phyloP scores from a whole-genome alignment of 352 stramenopile genomes.

The Pythium scleroteichum region DNA sequence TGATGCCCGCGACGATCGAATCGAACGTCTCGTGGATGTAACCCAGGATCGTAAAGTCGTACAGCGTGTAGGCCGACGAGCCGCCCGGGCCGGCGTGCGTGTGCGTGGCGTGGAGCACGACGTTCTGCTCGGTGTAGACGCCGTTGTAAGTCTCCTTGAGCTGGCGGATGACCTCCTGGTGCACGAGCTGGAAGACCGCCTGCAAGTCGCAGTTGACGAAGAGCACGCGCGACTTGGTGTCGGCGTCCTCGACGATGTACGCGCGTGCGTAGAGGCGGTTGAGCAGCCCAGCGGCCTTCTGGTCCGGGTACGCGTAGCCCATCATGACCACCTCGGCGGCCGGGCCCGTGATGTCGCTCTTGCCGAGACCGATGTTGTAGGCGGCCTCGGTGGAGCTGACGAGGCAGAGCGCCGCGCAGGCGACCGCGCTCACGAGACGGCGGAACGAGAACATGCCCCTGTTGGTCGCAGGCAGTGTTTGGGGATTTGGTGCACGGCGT shows the following conservation, averaged over 20 bases:
- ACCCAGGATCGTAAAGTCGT: constrained; percentile 48
- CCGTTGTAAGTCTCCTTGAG: constrained; percentile 40
- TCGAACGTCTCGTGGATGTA: constrained; percentile 57
- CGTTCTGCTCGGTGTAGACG: constrained; percentile 61
- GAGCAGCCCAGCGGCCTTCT: constrained; percentile 58
- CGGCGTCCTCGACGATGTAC: constrained; percentile 55
- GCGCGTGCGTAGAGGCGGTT: constrained; percentile 64
- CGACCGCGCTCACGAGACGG: constrained; percentile 1
- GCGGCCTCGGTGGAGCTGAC: constrained; percentile 14
- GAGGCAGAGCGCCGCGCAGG: constrained; percentile 7
- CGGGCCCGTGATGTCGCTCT: constrained; percentile 62
- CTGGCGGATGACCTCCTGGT: constrained; percentile 50
- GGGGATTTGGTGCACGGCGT: too few relatives aligned
- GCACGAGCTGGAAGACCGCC: constrained; percentile 52
- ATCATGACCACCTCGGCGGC: constrained; percentile 63
- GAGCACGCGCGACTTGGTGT: constrained; percentile 37
- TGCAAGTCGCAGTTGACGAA: constrained; percentile 53
- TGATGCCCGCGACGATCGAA: constrained; percentile 68
- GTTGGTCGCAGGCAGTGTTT: background rate
- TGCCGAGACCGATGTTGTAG: constrained; percentile 58
- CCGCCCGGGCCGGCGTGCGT: constrained; percentile 80
- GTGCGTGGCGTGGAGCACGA: constrained; percentile 79
- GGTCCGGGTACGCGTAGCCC: constrained; percentile 51
- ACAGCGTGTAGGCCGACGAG: constrained; percentile 64
- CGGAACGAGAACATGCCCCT: constrained; percentile 8